A percentile compares a stretch with the other conserved stretches of the same genome.
phyloP scores from a whole-genome alignment of 345 rosid genomes.

The Eutrema japonicum region DNA sequence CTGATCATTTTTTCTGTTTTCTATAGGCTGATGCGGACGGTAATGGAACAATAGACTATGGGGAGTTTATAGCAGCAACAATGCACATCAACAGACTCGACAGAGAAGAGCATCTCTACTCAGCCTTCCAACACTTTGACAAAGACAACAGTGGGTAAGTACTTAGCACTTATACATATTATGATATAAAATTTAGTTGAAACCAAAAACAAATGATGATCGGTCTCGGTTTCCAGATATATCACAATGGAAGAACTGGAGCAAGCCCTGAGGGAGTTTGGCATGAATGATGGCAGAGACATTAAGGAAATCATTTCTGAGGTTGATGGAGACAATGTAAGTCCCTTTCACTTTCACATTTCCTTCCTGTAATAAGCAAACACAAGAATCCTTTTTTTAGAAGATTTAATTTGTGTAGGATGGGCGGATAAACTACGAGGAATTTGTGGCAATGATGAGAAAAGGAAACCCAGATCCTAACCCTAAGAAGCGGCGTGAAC shows the following conservation, averaged over 20 bases:
- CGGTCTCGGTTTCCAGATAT: conserved; percentile 41
- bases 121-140: conserved; percentile 86
- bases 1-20: not conserved
- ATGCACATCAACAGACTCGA: conserved; percentile 83
- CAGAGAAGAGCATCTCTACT: conserved; percentile 74
- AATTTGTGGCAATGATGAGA: conserved; percentile 95
- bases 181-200: not conserved
- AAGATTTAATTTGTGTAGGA: conserved; percentile 52
- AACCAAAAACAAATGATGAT: conserved; percentile 20
- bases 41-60: conserved; percentile 79
- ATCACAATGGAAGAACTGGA: conserved; percentile 92
- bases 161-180: not conserved
- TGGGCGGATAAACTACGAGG: conserved; percentile 89
- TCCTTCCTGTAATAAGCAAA: not conserved
- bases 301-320: conserved; percentile 80
- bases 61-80: conserved; percentile 80
- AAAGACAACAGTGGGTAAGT: conserved; percentile 85
- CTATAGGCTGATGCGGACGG: conserved; percentile 89
- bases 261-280: conserved; percentile 81
- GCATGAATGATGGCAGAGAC: conserved; percentile 79
- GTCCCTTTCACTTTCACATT: conserved; percentile 10
- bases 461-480: conserved; percentile 85
- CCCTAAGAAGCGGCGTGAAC: conserved; percentile 84
- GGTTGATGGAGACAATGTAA: conserved; percentile 81
- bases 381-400: not conserved